phyloP scores from a whole-genome alignment of 2,329 filamentous ascomycete species.

The Stemphylium lycopersici region DNA sequence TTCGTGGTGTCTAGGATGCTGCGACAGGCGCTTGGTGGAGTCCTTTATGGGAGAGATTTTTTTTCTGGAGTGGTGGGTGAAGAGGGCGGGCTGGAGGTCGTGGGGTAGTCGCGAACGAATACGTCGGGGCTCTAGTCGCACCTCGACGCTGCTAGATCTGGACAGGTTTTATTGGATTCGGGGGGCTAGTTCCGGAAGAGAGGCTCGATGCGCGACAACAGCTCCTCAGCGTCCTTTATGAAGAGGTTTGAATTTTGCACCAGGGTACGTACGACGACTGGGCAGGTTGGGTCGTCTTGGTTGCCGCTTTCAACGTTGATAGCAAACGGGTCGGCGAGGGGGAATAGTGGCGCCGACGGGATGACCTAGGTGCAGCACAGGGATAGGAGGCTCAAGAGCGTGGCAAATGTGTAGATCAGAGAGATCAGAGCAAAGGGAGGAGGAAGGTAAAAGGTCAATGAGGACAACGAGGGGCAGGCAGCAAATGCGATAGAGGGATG shows the following conservation, averaged over 20 bases:
- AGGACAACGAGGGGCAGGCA: constrained; percentile 17
- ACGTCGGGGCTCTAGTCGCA: constrained; percentile 28
- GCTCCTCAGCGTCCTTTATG: constrained; percentile 6
- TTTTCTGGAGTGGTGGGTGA: constrained; percentile 10
- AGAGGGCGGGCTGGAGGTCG: constrained; percentile 22
- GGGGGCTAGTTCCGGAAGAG: constrained; percentile 26
- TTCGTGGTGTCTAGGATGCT: constrained; percentile 18
- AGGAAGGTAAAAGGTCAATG: constrained; percentile 19
- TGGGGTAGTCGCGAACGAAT: constrained; percentile 19
- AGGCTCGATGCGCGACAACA: constrained; percentile 14
- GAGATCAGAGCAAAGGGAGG: constrained; percentile 9
- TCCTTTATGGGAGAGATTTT: neutral
- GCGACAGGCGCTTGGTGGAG: constrained; percentile 32
- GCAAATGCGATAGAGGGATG: constrained; percentile 13
- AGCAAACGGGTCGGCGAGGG: constrained; percentile 23
- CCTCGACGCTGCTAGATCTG: constrained; percentile 36
- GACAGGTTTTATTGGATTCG: constrained; percentile 17
- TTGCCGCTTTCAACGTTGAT: constrained; percentile 11
- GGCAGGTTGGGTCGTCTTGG: constrained; percentile 3
- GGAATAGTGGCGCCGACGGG: constrained; percentile 24
- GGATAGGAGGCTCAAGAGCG: constrained; percentile 28
- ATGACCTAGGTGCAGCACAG: constrained; percentile 20
- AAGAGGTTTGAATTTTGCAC: constrained; percentile 13
- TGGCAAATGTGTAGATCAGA: constrained; percentile 35
- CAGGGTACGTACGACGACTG: constrained; percentile 1